Base-by-base conservation (phyloP, 805 yeast species). In the Debaryomyces prosopidis region DNA sequence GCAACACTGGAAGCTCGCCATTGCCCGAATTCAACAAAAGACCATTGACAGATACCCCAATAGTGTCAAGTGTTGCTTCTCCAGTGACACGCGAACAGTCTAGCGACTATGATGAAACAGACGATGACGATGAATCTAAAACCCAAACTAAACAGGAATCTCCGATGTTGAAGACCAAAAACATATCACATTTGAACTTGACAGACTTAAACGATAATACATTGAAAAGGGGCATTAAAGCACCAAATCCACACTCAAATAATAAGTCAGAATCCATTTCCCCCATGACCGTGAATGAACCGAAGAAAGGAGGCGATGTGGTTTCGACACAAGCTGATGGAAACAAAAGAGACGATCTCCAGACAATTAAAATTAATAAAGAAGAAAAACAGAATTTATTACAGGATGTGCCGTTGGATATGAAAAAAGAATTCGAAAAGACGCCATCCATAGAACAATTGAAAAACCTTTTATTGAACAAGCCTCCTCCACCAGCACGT, bases 21-120 rank as follows among this genome's bases (percentile, higher is more conserved):
- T 60, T 76, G 36, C 86, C 87, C 0, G 81, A 71, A 45, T 86
- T 86, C 65, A 82, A 85, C 58, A 82, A 80, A 61, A 69, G 90
- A 38, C 94, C 94, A 0, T 66, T 82, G 43, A 82, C 85, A 36
- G 94, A 86, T 57, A 86, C 94, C 0, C 94, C 94, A 0, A 75
- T 83, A 1, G 77, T 76, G 9, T 81, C 86, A 26, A 69, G 73
- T 2, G 68, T 75, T 57, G 67, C 79, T 1, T 82, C 88, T 0
- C 90, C 90, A 0, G 61, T 58, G 9, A 56, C 66, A 5, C 43
- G 62, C 31, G 55, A 53, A 15, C 65, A 65, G 39, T 56, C 60
- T 12, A 61, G 64, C 27, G 71, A 64, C 34, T 68, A 61, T 14
- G 72, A 65, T 5, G 54, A 52, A 16, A 53, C 50, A 17, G 47